Evolutionary conservation across 768 basidiomycete species (phyloP).

Genomic region (Pleurotus djamor): DNA sequence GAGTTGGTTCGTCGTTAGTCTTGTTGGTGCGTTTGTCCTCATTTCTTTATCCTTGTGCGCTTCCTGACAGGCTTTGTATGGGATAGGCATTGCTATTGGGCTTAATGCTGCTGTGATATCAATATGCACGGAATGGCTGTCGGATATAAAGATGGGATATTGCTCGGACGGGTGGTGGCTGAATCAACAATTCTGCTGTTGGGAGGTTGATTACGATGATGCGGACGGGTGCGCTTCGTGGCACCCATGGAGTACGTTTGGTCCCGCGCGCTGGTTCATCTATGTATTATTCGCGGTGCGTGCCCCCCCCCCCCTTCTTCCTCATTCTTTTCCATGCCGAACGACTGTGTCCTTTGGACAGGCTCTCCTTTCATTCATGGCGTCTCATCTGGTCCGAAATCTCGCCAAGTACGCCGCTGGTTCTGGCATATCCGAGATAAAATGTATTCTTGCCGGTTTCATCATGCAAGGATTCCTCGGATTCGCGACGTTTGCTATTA

Average conservation of each 20-base stretch:
- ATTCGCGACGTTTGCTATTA: conserved; percentile 87
- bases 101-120: conserved; percentile 94
- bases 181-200: conserved; percentile 97
- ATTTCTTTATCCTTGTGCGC: neutral
- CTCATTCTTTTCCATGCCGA: neutral
- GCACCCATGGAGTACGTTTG: conserved; percentile 82
- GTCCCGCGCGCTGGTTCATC: conserved; percentile 73
- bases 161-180: conserved; percentile 98
- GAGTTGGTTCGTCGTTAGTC: conserved; percentile 88
- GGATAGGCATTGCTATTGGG: conserved; percentile 83
- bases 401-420: conserved; percentile 96
- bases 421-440: conserved; percentile 98
- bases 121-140: conserved; percentile 95
- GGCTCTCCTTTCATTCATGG: conserved; percentile 81
- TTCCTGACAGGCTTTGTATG: conserved; percentile 1
- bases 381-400: conserved; percentile 84
- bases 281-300: conserved; percentile 91
- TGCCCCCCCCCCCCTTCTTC: conserved; percentile 10
- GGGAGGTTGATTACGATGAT: conserved; percentile 87
- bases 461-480: conserved; percentile 95
- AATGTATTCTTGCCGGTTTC: conserved; percentile 96
- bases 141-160: conserved; percentile 97
- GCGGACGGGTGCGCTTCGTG: conserved; percentile 86
- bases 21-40: conserved; percentile 69
- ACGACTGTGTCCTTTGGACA: conserved; percentile 27